Base-by-base conservation (phyloP, 257 asterid species). In the Fraxinus pennsylvanica region DNA sequence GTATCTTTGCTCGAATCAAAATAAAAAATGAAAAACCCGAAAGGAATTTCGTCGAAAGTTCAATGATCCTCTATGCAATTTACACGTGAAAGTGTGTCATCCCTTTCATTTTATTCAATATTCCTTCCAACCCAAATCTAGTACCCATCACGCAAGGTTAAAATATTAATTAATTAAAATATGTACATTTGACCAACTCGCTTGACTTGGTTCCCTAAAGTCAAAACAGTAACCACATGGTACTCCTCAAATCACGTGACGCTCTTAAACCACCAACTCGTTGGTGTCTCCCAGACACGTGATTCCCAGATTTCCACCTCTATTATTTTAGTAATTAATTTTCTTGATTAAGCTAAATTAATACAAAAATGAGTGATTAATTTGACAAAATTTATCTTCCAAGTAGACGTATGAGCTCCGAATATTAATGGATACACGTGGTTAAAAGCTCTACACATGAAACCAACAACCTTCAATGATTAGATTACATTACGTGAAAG, bases 181-280 rank as follows among this genome's bases (percentile, higher is more conserved):
- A 63, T 17, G 35, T 63, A 63, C 19, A 5, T 63, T 27, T 63
- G 69, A 63, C 69, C 36, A 63, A 3, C 19, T 0, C n/a, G 9
- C 7, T 63, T 27, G 69, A 63, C 69, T 63, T 63, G 17, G 69
- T 9, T 27, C 35, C 69, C 69, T 63, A 63, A 63, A 63, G 69
- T 63, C 69, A 63, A 63, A 63, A 63, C 69, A 63, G 35, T 63
- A 15, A 63, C 69, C 69, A 63, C 69, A 63, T 63, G 69, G 69
- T 63, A 63, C 17, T 25, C 36, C 35, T 0, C 19, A 10, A 9
- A 63, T 63, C 69, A 63, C 69, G 69, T 63, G 69, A 63, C 69
- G 29, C 68, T 63, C 5, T 13, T 27, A 4, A 22, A 12, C 12
- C 19, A 9, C 69, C 69, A 63, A 63, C 68, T 63, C 10, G 32